A percentile compares a stretch with the other conserved stretches of the same genome.
Evolutionary conservation across 2,329 filamentous ascomycete species (phyloP).

Genomic region (Monosporascus sp.): DNA sequence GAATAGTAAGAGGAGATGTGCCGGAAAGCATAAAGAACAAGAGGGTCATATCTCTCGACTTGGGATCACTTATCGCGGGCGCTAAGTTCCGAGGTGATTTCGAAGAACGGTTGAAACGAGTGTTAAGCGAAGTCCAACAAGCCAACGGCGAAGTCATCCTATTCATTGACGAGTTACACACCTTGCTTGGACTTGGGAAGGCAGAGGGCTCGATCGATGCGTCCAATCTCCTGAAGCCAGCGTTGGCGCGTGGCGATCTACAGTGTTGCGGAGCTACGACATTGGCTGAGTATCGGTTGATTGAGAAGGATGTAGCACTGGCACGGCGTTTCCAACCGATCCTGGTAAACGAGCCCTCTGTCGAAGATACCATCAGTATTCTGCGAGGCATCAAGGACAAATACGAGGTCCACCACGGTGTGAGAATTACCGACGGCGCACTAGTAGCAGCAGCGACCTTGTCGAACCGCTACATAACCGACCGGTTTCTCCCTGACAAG

Average conservation of each 20-base stretch:
- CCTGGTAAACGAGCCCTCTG: slow-evolving; percentile 82
- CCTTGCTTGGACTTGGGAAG: slow-evolving; percentile 84
- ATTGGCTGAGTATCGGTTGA: slow-evolving; percentile 82
- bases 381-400: slow-evolving; percentile 94
- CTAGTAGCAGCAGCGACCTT: slow-evolving; percentile 87
- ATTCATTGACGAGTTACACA: slow-evolving; percentile 94
- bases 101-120: slow-evolving; percentile 86
- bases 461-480: slow-evolving; percentile 94
- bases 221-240: slow-evolving; percentile 89
- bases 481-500: slow-evolving; percentile 93
- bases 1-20: slow-evolving; percentile 88
- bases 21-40: slow-evolving; percentile 96
- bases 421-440: slow-evolving; percentile 87
- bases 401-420: slow-evolving; percentile 96
- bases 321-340: slow-evolving; percentile 94
- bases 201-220: slow-evolving; percentile 96
- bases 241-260: slow-evolving; percentile 84
- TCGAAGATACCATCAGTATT: slow-evolving; percentile 92
- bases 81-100: slow-evolving; percentile 96
- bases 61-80: slow-evolving; percentile 89
- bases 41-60: slow-evolving; percentile 77
- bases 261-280: slow-evolving; percentile 97
- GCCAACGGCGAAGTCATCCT: slow-evolving; percentile 86
- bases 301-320: slow-evolving; percentile 93
- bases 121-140: slow-evolving; percentile 85